Conservation (phyloP, 2,329 filamentous ascomycete genomes). For the Chaetoscypha palmicola region DNA sequence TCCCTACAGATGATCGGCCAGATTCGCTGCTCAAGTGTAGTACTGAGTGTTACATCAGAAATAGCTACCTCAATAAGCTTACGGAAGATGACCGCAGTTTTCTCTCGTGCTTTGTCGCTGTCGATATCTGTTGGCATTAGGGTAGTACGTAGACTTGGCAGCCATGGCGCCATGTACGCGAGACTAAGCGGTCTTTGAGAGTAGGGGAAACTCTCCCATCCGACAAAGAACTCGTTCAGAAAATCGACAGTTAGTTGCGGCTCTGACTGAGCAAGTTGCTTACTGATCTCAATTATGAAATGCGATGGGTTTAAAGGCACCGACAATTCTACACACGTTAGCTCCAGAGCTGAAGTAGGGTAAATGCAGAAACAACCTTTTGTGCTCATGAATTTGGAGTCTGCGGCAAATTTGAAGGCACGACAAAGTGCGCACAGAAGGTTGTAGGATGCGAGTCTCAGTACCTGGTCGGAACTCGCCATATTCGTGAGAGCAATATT, state of each 20-base stretch:
- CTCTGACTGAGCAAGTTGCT: slow-evolving; percentile 54
- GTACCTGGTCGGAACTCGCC: slow-evolving; percentile 51
- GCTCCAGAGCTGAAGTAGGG: neutral
- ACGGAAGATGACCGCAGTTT: slow-evolving; percentile 54
- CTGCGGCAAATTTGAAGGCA: slow-evolving; percentile 59
- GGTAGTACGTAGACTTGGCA: slow-evolving; percentile 52
- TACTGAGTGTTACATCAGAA: slow-evolving; percentile 51
- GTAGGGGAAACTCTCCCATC: slow-evolving; percentile 62
- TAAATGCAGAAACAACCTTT: slow-evolving; percentile 38
- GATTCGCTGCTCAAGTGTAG: slow-evolving; percentile 56
- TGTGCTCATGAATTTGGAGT: slow-evolving; percentile 53
- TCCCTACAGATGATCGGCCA: slow-evolving; percentile 60
- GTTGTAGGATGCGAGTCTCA: slow-evolving; percentile 61
- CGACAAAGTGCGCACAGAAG: slow-evolving; percentile 59
- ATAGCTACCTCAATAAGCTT: slow-evolving; percentile 61
- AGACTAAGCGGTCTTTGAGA: slow-evolving; percentile 61
- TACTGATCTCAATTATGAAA: slow-evolving; percentile 61
- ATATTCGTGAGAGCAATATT: slow-evolving; percentile 63
- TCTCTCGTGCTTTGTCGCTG: slow-evolving; percentile 59
- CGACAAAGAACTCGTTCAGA: slow-evolving; percentile 65
- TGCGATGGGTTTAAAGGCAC: slow-evolving; percentile 56
- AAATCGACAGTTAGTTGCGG: slow-evolving; percentile 63
- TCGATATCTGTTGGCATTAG: slow-evolving; percentile 53
- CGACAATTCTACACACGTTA: slow-evolving; percentile 44
- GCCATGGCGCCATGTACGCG: slow-evolving; percentile 65